These are phyloP conservation scores for Xerophyta viscosa DNA, from an alignment of 106 monocot genomes.

Conservation along the genomic window DNA sequence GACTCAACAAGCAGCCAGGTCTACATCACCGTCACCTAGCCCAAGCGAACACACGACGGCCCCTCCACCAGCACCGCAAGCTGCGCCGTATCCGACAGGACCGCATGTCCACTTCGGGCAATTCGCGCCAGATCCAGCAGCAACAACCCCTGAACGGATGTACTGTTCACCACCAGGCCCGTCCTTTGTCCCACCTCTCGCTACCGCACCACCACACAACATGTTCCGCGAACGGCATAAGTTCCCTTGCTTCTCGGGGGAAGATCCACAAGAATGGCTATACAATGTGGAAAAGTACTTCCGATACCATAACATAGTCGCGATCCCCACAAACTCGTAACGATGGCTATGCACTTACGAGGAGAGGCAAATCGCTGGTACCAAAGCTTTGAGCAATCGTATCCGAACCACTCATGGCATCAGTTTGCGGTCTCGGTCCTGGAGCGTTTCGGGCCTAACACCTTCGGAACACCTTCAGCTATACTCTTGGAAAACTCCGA, in stretches of 20 bases:
- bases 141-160: no score
- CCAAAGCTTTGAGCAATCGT: not conserved
- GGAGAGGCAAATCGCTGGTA: not conserved
- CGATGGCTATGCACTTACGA: not conserved
- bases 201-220: no score
- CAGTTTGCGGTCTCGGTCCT: not conserved
- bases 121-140: no score
- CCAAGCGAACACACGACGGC: no score
- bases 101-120: no score
- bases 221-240: not conserved
- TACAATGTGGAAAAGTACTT: not conserved
- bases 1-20: no score
- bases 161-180: no score
- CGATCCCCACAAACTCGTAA: not conserved
- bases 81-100: no score
- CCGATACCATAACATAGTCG: not conserved
- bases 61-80: no score
- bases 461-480: not conserved
- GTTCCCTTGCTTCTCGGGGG: not conserved
- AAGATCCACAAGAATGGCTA: not conserved
- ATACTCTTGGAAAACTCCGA: not conserved
- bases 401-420: not conserved
- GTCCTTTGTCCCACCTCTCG: no score
- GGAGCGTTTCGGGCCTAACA: not conserved
- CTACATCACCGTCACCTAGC: no score